Evolutionary conservation across 768 basidiomycete genomes (phyloP).

Genomic region (Rhizopogon sp.): DNA sequence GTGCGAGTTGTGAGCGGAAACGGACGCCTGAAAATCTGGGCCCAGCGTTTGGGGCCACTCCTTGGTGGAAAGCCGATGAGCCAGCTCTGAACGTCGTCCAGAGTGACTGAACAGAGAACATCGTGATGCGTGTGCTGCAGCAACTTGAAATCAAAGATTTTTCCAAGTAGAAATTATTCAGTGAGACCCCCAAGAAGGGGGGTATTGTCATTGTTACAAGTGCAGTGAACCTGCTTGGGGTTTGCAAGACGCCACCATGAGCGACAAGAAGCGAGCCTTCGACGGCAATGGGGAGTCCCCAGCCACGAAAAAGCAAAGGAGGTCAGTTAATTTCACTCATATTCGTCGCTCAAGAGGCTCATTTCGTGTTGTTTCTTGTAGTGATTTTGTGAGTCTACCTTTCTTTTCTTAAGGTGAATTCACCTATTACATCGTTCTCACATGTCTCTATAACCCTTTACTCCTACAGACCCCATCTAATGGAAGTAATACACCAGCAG

Average conservation of each 20-base stretch:
- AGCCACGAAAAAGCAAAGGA: conserved; percentile 59
- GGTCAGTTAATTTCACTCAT: conserved; percentile 36
- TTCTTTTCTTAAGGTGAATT: conserved; percentile 68
- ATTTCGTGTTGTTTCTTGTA: conserved; percentile 25
- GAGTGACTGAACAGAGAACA: background rate
- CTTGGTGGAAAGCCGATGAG: background rate
- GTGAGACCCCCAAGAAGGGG: conserved; percentile 17
- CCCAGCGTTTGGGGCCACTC: conserved; percentile 3
- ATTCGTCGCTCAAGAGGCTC: conserved; percentile 5
- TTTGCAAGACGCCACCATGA: conserved; percentile 37
- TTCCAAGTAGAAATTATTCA: too few species aligned
- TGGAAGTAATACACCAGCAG: conserved; percentile 35
- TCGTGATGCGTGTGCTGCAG: background rate
- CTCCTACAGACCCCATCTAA: conserved; percentile 47
- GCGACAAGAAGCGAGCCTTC: conserved; percentile 58
- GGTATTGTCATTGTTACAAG: background rate
- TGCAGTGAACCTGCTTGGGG: background rate
- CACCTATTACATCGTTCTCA: conserved; percentile 48
- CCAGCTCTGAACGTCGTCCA: background rate
- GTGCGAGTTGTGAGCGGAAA: conserved; percentile 66
- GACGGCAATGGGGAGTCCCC: conserved; percentile 49
- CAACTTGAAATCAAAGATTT: too few species aligned
- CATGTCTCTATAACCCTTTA: conserved; percentile 65
- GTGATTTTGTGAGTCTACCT: conserved; percentile 65
- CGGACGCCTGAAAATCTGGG: conserved; percentile 19